Evolutionary conservation across 2,329 filamentous ascomycete genomes (phyloP), one percentile per base, ranked within the genome.

Genomic region (Fusarium nematophilum): DNA sequence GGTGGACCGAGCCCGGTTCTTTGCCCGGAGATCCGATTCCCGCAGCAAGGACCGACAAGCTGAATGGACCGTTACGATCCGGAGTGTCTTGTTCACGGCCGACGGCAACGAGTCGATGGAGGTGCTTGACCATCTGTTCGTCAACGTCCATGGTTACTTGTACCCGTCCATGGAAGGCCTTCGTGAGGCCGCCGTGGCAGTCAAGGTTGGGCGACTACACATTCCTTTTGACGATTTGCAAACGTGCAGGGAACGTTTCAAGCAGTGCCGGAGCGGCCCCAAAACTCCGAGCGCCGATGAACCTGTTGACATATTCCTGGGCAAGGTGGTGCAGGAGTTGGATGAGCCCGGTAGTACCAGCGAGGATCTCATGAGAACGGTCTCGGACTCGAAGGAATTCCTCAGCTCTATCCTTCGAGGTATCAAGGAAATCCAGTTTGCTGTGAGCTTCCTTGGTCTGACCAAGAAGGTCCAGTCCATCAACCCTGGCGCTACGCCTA

Each of bases 341-440:
- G 88, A 90, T 27, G 79, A 83, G 26, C 87, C 90, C 8, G 88
- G 86, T n/a, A 90, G 78, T 58, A 81, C 82, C 17, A 80, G 84
- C 57, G 87, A 91, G 49, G 83, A 86, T 25, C 83, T 97, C 52
- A 88, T 93, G 51, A 90, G 91, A 72, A 90, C 91, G 0, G 90
- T 97, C 0, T 93, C 93, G 1, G 93, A 97, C 70, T 97, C 93
- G 0, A 94, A 93, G 68, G 93, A 97, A 61, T 95, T 99, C 71
- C 84, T 93, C 51, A 91, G 90, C 72, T 97, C 95, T 1, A 89
- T 97, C 34, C 80, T 99, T 43, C 87, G 92, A 37, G 95, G 95
- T 45, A 92, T 99, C 64, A 96, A 97, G 72, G 95, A 99, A 74
- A 90, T 99, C 10, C 95, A 99, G 74, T 92, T 99, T 69, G 94